A percentile compares a stretch with the other conserved stretches of the same genome.
phyloP scores from a whole-genome alignment of 257 asterid species.

The Vinca minor region DNA sequence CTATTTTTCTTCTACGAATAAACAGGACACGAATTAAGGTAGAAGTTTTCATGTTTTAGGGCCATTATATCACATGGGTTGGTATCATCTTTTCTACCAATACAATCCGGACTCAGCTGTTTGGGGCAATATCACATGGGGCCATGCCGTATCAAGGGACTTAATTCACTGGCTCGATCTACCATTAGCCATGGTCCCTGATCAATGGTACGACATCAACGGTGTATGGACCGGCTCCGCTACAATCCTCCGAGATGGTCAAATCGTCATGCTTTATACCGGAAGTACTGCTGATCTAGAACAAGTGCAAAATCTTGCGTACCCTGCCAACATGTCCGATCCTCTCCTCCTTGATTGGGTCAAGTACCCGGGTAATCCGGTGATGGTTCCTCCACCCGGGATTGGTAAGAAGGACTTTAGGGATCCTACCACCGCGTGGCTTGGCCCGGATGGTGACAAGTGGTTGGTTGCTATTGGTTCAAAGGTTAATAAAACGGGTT shows the following conservation, averaged over 20 bases:
- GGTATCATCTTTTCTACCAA: slow-evolving; percentile 85
- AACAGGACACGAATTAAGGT: background rate
- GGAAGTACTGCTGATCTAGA: slow-evolving; percentile 50
- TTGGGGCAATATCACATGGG: slow-evolving; percentile 88
- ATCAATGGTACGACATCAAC: slow-evolving; percentile 55
- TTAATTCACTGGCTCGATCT: slow-evolving; percentile 69
- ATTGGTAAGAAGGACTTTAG: slow-evolving; percentile 55
- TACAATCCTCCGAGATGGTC: slow-evolving; percentile 62
- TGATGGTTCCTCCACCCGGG: slow-evolving; percentile 70
- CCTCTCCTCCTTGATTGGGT: slow-evolving; percentile 72
- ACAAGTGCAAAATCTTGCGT: slow-evolving; percentile 75
- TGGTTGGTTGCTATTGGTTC: slow-evolving; percentile 70
- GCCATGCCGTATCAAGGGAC: slow-evolving; percentile 72
- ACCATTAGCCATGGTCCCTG: slow-evolving; percentile 66
- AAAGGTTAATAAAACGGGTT: slow-evolving; percentile 45
- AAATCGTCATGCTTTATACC: slow-evolving; percentile 61
- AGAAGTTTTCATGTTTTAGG: slow-evolving; percentile 24
- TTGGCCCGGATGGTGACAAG: slow-evolving; percentile 37
- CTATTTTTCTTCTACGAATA: no score
- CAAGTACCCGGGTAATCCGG: slow-evolving; percentile 57
- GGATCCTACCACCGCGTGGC: slow-evolving; percentile 89
- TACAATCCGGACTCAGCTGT: slow-evolving; percentile 74
- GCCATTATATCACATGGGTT: slow-evolving; percentile 69
- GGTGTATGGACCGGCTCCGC: slow-evolving; percentile 97
- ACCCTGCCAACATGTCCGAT: slow-evolving; percentile 65